Conservation (phyloP, 139 green algal genomes). For the Eudorina sp. region DNA sequence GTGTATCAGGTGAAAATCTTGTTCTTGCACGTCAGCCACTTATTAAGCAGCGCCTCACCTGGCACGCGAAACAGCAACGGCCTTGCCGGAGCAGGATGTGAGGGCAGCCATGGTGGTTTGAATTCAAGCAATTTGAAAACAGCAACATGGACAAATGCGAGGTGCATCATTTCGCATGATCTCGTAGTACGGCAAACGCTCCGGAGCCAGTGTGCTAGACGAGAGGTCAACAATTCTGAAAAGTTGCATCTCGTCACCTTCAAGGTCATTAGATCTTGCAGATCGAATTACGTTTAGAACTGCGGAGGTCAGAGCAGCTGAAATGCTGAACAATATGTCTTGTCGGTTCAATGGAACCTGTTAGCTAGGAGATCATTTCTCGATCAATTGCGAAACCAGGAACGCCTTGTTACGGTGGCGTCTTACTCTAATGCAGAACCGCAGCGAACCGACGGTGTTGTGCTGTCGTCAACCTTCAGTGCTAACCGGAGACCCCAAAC, state of each 20-base stretch:
- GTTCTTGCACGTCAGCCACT: constrained; percentile 2
- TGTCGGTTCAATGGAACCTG: not conserved
- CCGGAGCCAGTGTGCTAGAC: not conserved
- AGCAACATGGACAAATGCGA: not conserved
- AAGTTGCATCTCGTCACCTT: not conserved
- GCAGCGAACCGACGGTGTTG: too few relatives aligned
- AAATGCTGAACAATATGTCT: not conserved
- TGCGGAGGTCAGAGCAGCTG: not conserved
- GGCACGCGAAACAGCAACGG: not conserved
- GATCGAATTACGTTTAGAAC: not conserved
- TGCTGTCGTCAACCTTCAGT: too few relatives aligned
- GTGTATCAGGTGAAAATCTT: not conserved
- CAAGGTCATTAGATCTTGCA: not conserved
- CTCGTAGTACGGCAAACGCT: not conserved
- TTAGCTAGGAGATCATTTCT: not conserved
- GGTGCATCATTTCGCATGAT: not conserved
- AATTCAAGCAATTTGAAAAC: not conserved
- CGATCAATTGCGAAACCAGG: too few relatives aligned
- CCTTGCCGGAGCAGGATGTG: constrained; percentile 7
- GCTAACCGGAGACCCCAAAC: too few relatives aligned
- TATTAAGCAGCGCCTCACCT: not conserved
- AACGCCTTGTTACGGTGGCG: too few relatives aligned
- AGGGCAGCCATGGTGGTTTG: constrained; percentile 35
- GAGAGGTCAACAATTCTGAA: not conserved
- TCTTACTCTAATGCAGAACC: too few relatives aligned